Evolutionary conservation across 2,329 filamentous ascomycete species (phyloP).

Genomic region (Penicillium glabrum): DNA sequence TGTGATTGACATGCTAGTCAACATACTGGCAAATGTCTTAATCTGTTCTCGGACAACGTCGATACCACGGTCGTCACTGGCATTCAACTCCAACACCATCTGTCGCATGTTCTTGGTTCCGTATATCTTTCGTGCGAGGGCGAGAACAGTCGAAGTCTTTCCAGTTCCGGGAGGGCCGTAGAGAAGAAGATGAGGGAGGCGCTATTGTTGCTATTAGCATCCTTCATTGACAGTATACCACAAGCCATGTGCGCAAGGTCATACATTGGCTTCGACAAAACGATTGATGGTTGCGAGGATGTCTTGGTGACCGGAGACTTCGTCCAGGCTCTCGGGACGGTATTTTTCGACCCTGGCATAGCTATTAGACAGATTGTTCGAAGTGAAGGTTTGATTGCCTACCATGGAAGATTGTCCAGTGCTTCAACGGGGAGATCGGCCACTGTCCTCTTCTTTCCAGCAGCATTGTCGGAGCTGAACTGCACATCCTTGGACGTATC

Average conservation of each 20-base stretch:
- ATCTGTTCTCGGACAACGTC: conserved; percentile 98
- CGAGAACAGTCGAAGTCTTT: conserved; percentile 95
- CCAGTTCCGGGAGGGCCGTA: conserved; percentile 96
- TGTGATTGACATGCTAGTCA: not conserved
- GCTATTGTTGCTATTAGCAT: conserved; percentile 41
- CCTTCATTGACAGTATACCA: not conserved
- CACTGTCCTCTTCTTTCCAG: conserved; percentile 80
- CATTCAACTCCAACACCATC: conserved; percentile 98
- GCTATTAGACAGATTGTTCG: not conserved
- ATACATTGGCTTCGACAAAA: conserved; percentile 86
- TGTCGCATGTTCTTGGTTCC: conserved; percentile 89
- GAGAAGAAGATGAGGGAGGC: conserved; percentile 90
- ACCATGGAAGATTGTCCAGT: conserved; percentile 93
- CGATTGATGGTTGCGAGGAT: conserved; percentile 97
- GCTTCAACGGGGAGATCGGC: conserved; percentile 93
- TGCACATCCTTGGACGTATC: conserved; percentile 56
- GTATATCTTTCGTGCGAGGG: conserved; percentile 90
- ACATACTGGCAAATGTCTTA: conserved; percentile 87
- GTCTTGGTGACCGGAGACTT: conserved; percentile 95
- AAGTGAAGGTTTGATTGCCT: conserved; percentile 7
- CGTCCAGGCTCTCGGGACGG: conserved; percentile 79
- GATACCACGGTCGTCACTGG: conserved; percentile 94
- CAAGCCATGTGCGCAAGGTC: not conserved
- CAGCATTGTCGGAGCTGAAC: conserved; percentile 72
- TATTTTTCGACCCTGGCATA: conserved; percentile 87